phyloP scores from a whole-genome alignment of 2,329 filamentous ascomycete species.

The Aspergillus bombycis region DNA sequence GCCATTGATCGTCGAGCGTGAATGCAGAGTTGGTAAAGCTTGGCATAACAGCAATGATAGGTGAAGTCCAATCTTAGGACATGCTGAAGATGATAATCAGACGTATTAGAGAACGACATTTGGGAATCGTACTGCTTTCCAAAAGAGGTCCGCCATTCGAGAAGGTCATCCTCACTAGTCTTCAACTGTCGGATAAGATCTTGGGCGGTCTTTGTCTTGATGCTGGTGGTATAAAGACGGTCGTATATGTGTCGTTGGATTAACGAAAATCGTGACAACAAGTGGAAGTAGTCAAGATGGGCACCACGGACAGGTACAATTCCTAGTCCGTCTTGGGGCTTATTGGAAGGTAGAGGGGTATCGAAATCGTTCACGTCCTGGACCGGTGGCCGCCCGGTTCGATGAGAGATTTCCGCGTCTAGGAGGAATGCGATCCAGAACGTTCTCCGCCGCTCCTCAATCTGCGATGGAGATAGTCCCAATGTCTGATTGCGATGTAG shows the following conservation, averaged over 20 bases:
- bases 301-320: conserved; percentile 9
- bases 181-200: conserved; percentile 8
- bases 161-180: conserved; percentile 17
- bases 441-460: conserved; percentile 21
- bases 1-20: not conserved
- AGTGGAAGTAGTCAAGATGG: conserved; percentile 20
- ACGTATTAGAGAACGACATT: not conserved
- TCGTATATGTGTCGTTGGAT: conserved; percentile 18
- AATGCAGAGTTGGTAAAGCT: conserved; percentile 19
- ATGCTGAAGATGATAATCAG: conserved; percentile 14
- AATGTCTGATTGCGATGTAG: conserved; percentile 20
- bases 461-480: conserved; percentile 15
- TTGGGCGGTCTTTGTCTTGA: conserved; percentile 2
- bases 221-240: conserved; percentile 14
- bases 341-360: conserved; percentile 14
- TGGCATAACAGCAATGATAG: conserved; percentile 21
- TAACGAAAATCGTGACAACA: conserved; percentile 18
- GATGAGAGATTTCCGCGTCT: conserved; percentile 26
- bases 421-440: conserved; percentile 29
- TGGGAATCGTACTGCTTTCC: conserved; percentile 9
- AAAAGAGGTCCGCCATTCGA: conserved; percentile 16
- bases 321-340: conserved; percentile 16
- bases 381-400: conserved; percentile 23
- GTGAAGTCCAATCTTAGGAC: conserved; percentile 22
- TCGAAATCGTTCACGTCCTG: conserved; percentile 24